Base-by-base conservation (phyloP, 768 basidiomycete genomes). In the Suillus decipiens region DNA sequence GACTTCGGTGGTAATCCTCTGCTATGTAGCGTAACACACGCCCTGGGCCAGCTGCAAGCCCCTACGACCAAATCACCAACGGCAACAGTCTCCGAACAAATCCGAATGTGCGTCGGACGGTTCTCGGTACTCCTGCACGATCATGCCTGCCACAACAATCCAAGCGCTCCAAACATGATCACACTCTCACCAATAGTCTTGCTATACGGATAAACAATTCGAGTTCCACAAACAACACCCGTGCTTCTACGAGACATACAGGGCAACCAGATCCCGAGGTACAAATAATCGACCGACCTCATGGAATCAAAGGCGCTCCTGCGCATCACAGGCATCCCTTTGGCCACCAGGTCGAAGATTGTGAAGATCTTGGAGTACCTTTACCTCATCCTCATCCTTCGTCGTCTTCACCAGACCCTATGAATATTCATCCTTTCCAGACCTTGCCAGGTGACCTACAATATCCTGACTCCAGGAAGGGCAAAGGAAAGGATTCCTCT, bases 341-440 rank as follows among this genome's bases (percentile, higher is more conserved):
- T 10, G 62, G 67, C 39, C 63, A 64, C 19, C 69, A 74, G n/a
- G 63, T 65, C 31, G 67, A 74, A n/a, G 45, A 31, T 14, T 54
- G 47, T 48, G 73, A 70, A 6, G 74, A 77, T 39, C 39, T 69
- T 2, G 71, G 73, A 4, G 60, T 66, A 37, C 67, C 2, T 48
- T n/a, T 77, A n/a, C 8, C 61, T 61, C 67, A 67, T 61, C 7
- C 11, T 17, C 33, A 11, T 28, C n/a, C 28, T 22, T 51, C 36
- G 34, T 50, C 65, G 8, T 66, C 72, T 12, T 74, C 73, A 33
- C 70, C 74, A 11, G 74, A 76, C 55, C 72, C 72, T 0, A 12
- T 17, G 64, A 1, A 17, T 54, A 1, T 15, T 10, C 74, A 76
- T 60, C 10, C 55, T 17, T 77, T 75, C 43, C 61, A 70, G 7